phyloP scores from a whole-genome alignment of 1,139 yeast species.

The Diutina catenulata region DNA sequence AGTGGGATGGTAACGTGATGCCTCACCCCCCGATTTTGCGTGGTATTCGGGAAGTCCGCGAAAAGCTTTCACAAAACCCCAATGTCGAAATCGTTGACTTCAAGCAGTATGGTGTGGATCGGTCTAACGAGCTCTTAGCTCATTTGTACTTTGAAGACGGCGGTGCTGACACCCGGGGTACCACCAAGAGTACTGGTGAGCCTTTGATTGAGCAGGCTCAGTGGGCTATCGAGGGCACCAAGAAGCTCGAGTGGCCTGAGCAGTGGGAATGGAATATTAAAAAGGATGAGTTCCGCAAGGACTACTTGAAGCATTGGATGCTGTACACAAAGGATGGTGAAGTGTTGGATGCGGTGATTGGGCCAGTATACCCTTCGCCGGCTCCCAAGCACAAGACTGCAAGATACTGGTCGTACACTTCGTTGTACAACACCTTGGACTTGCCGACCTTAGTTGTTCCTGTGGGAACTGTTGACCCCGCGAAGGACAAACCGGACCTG shows the following conservation, averaged over 20 bases:
- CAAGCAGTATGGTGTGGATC: slow-evolving; percentile 8
- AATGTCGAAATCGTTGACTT: slow-evolving; percentile 13
- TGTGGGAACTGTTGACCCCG: slow-evolving; percentile 8
- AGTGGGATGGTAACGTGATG: slow-evolving; percentile 5
- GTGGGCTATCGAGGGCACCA: slow-evolving; percentile 12
- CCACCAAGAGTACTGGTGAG: slow-evolving; percentile 12
- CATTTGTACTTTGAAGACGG: slow-evolving; percentile 16
- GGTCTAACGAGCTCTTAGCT: slow-evolving; percentile 10
- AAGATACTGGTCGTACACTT: slow-evolving; percentile 15
- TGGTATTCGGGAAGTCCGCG: slow-evolving; percentile 8
- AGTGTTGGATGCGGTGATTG: slow-evolving; percentile 12
- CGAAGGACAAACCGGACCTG: slow-evolving; percentile 9
- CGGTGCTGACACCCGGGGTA: slow-evolving; percentile 13
- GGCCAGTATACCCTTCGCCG: slow-evolving; percentile 15
- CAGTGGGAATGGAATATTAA: slow-evolving; percentile 14
- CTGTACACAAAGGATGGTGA: slow-evolving; percentile 1
- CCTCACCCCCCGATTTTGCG: slow-evolving; percentile 5
- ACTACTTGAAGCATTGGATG: slow-evolving; percentile 13
- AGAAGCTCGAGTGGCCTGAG: slow-evolving; percentile 7
- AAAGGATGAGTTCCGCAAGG: slow-evolving; percentile 14
- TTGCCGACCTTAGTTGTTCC: slow-evolving; percentile 15
- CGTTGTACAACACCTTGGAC: slow-evolving; percentile 15
- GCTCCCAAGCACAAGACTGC: slow-evolving; percentile 14
- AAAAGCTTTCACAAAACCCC: slow-evolving; percentile 7
- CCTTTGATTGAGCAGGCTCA: slow-evolving; percentile 13